Base-by-base conservation (phyloP, 139 green algal species). In the Closterium sp. region DNA sequence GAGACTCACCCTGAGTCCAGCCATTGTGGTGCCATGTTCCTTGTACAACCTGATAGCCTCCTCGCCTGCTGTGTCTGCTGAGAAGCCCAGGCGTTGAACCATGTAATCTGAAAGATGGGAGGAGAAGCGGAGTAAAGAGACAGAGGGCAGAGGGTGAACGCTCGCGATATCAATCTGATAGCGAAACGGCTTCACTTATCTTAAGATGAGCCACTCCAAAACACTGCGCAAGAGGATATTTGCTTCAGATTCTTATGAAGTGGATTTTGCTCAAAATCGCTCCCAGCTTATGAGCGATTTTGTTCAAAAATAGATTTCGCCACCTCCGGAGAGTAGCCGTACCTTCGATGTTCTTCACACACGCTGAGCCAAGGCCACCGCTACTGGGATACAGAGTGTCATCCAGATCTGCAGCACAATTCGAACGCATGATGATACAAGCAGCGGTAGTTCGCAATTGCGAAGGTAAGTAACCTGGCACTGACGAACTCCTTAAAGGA, bases 331-430 rank as follows among this genome's bases (percentile, higher is more conserved):
- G n/a, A n/a, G n/a, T n/a, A n/a, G n/a, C n/a, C 89, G 21, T 29
- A 93, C 91, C 91, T 73, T 79, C 13, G 17, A 93, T 93, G 34
- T 93, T 93, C 22, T n/a, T 85, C 27, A 31, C 31, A 22, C 91
- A 93, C 9, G 91, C 91, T 29, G 85, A n/a, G 30, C 86, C 91
- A 24, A 93, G 38, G 27, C 91, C 91, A 45, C n/a, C 28, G 86
- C 91, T 93, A 22, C 91, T 88, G 7, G 85, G 91, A 28, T 93
- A 93, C 50, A 93, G 31, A 29, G 91, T 93, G 91, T 93, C 91
- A 32, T 93, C 91, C n/a, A 93, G 21, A 86, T 93, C 91, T 92
- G 90, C 45, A 92, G 30, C 38, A 50, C 38, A 50, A 9, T 17
- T 50, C 13, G 38, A 50, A 50, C 11, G 13, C 38, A 50, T 9